Conservation (phyloP, 345 rosid genomes). For the Citrus unshiu region DNA sequence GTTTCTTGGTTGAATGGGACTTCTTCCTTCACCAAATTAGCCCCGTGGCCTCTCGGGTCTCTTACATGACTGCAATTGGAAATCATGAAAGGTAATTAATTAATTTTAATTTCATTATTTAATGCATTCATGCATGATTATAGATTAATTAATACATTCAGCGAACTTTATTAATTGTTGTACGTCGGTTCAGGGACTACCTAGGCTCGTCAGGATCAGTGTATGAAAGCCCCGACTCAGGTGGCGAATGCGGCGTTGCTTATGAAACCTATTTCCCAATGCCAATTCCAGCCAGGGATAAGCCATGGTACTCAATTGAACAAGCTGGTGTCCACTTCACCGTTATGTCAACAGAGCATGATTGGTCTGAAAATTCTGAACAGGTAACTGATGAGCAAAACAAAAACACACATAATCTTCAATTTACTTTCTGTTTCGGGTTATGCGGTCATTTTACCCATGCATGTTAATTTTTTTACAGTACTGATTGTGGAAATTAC, state of each 20-base stretch:
- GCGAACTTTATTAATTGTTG: too few relatives aligned
- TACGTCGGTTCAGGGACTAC: constrained; percentile 41
- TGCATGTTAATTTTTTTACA: not conserved
- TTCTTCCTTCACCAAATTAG: constrained; percentile 51
- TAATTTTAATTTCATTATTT: too few relatives aligned
- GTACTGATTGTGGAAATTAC: too few relatives aligned
- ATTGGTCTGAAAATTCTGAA: constrained; percentile 46
- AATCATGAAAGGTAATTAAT: constrained; percentile 56
- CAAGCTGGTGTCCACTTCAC: constrained; percentile 53
- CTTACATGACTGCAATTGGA: constrained; percentile 78
- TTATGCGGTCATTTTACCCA: too few relatives aligned
- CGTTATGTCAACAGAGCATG: constrained; percentile 62
- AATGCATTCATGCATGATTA: too few relatives aligned
- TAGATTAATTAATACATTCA: too few relatives aligned
- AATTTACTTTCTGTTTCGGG: too few relatives aligned
- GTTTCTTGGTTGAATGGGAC: constrained; percentile 74
- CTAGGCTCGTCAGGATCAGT: constrained; percentile 27
- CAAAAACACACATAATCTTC: too few relatives aligned
- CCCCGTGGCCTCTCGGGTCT: constrained; percentile 55
- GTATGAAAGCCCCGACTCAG: constrained; percentile 47
- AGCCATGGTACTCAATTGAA: constrained; percentile 75
- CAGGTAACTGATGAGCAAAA: constrained; percentile 30
- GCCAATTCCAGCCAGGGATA: constrained; percentile 58
- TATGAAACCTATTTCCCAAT: constrained; percentile 68
- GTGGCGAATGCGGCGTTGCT: constrained; percentile 74